These are phyloP conservation scores for Arachis monticola DNA, from an alignment of 331 rosid species.

Conservation along the genomic window DNA sequence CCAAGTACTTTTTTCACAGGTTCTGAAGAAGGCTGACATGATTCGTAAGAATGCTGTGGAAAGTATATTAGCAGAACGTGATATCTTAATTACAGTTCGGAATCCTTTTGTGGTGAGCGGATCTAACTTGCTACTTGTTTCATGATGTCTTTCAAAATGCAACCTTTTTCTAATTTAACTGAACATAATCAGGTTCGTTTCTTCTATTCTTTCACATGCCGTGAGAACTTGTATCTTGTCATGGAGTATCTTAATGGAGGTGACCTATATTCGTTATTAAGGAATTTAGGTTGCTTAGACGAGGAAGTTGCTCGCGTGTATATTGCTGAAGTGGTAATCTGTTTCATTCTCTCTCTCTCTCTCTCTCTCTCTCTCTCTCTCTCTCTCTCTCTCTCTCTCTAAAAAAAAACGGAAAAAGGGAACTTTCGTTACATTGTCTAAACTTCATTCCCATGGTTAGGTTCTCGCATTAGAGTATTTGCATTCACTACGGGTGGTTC, in stretches of 20 bases:
- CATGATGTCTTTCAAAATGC: slow-evolving; percentile 34
- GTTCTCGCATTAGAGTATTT: slow-evolving; percentile 97
- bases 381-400: too few relatives aligned
- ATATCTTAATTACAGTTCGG: slow-evolving; percentile 97
- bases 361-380: neutral
- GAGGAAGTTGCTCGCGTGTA: slow-evolving; percentile 97
- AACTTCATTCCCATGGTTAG: slow-evolving; percentile 50
- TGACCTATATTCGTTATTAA: slow-evolving; percentile 89
- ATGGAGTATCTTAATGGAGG: slow-evolving; percentile 99
- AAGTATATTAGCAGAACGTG: slow-evolving; percentile 98
- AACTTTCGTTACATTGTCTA: slow-evolving; percentile 8
- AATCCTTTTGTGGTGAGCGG: slow-evolving; percentile 99
- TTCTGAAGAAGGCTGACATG: slow-evolving; percentile 93
- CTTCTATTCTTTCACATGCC: slow-evolving; percentile 97
- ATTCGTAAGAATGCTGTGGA: slow-evolving; percentile 99
- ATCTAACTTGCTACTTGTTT: slow-evolving; percentile 47
- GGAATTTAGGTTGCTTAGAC: slow-evolving; percentile 95
- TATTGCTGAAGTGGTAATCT: slow-evolving; percentile 95
- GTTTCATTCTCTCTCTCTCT: slow-evolving; percentile 1
- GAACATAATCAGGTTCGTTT: slow-evolving; percentile 82
- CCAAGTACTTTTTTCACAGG: slow-evolving; percentile 39
- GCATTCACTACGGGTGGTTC: slow-evolving; percentile 90
- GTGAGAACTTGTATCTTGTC: slow-evolving; percentile 95
- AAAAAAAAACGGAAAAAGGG: slow-evolving; percentile 6
- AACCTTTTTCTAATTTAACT: slow-evolving; percentile 42